These are phyloP conservation scores for Trametes coccinea DNA, from an alignment of 768 basidiomycete genomes.

Conservation along the genomic window DNA sequence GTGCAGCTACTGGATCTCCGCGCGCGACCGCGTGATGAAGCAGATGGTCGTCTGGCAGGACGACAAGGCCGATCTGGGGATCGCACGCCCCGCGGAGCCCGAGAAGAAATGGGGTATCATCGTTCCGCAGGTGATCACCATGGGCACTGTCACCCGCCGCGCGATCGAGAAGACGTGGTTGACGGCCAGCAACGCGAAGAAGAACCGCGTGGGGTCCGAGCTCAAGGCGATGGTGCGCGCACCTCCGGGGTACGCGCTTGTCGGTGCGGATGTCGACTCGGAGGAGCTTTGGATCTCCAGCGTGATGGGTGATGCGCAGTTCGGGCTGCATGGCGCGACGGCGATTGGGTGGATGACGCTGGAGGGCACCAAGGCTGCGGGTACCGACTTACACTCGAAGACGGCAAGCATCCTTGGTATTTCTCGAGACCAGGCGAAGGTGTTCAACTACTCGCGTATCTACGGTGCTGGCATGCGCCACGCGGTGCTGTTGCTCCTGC, in stretches of 20 bases:
- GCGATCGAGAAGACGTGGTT: slow-evolving; percentile 99
- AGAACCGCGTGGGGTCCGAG: slow-evolving; percentile 96
- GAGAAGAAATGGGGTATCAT: slow-evolving; percentile 82
- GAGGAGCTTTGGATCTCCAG: slow-evolving; percentile 99
- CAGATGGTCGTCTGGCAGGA: slow-evolving; percentile 92
- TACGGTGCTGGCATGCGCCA: slow-evolving; percentile 98
- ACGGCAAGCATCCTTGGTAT: slow-evolving; percentile 92
- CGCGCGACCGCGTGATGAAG: slow-evolving; percentile 85
- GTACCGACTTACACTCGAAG: slow-evolving; percentile 96
- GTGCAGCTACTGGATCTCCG: slow-evolving; percentile 97
- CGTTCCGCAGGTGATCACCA: slow-evolving; percentile 92
- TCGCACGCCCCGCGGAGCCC: slow-evolving; percentile 32
- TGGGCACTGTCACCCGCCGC: slow-evolving; percentile 97
- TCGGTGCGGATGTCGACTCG: slow-evolving; percentile 98
- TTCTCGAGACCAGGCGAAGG: slow-evolving; percentile 92
- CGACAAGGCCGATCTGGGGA: slow-evolving; percentile 51
- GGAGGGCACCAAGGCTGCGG: slow-evolving; percentile 92
- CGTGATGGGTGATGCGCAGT: slow-evolving; percentile 98
- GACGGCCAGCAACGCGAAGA: slow-evolving; percentile 97
- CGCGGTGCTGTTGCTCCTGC: slow-evolving; percentile 82
- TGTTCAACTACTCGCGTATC: slow-evolving; percentile 98
- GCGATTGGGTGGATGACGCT: slow-evolving; percentile 99
- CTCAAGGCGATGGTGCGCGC: slow-evolving; percentile 97
- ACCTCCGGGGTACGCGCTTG: slow-evolving; percentile 89
- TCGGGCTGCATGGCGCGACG: slow-evolving; percentile 93